phyloP scores from a whole-genome alignment of 2,329 filamentous ascomycete genomes.

The Aspergillus fischeri region DNA sequence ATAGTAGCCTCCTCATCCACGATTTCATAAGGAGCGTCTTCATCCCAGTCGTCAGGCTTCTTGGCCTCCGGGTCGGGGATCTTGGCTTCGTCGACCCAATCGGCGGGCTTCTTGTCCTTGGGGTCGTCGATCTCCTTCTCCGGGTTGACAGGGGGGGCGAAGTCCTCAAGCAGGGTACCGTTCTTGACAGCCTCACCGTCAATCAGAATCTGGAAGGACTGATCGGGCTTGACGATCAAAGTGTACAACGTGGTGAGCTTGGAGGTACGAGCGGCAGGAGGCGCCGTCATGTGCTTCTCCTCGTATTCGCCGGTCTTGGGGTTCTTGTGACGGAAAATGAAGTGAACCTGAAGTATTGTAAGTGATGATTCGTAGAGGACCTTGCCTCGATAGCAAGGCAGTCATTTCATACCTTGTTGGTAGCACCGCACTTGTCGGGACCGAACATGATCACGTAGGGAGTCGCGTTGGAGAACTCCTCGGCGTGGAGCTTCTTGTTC shows the following conservation, averaged over 20 bases:
- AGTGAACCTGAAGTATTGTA: constrained; percentile 56
- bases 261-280: constrained; percentile 79
- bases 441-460: constrained; percentile 99
- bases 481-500: constrained; percentile 92
- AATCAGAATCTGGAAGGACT: constrained; percentile 88
- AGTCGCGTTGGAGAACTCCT: constrained; percentile 96
- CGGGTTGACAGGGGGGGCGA: constrained; percentile 89
- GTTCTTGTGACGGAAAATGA: constrained; percentile 99
- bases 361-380: not conserved
- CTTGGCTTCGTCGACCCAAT: constrained; percentile 92
- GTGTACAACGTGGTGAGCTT: constrained; percentile 96
- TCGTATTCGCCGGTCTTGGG: constrained; percentile 99
- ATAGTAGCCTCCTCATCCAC: constrained; percentile 86
- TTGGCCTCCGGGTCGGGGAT: constrained; percentile 88
- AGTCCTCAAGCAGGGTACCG: constrained; percentile 90
- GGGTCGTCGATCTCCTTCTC: constrained; percentile 89
- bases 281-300: constrained; percentile 92
- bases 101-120: constrained; percentile 87
- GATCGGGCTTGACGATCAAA: constrained; percentile 91
- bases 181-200: constrained; percentile 85
- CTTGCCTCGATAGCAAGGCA: not conserved
- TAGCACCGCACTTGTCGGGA: constrained; percentile 97
- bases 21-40: constrained; percentile 95
- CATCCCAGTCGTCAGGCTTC: constrained; percentile 98
- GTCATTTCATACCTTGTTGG: constrained; percentile 78